These are phyloP conservation scores for Kwoniella europaea DNA, from an alignment of 768 basidiomycete species.

Conservation along the genomic window DNA sequence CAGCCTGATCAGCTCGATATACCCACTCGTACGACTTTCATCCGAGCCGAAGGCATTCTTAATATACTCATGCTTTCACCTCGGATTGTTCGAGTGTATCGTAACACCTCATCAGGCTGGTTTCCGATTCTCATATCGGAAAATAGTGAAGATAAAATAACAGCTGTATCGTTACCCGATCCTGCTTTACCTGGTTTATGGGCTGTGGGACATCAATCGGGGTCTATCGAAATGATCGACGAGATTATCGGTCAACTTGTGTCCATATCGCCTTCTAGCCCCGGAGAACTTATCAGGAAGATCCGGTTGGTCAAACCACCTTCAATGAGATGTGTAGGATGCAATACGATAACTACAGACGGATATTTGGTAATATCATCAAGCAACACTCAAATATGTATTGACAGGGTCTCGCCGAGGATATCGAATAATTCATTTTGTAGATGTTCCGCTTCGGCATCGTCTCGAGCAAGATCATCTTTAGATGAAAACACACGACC, in stretches of 20 bases:
- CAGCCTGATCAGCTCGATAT: not conserved
- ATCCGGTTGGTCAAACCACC: constrained; percentile 68
- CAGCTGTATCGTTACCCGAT: constrained; percentile 5
- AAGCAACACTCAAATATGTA: constrained; percentile 67
- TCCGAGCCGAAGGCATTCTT: not conserved
- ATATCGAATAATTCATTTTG: constrained; percentile 22
- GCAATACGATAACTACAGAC: constrained; percentile 71
- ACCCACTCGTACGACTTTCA: constrained; percentile 1
- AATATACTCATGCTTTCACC: not conserved
- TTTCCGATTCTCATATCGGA: not conserved
- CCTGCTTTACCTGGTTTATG: constrained; percentile 9
- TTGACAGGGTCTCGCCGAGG: constrained; percentile 67
- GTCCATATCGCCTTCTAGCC: constrained; percentile 63
- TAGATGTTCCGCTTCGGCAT: constrained; percentile 19
- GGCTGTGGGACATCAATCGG: constrained; percentile 29
- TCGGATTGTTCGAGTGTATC: constrained; percentile 2
- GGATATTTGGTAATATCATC: constrained; percentile 72
- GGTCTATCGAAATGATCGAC: constrained; percentile 37
- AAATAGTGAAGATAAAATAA: constrained; percentile 16
- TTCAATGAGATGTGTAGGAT: constrained; percentile 69
- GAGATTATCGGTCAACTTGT: constrained; percentile 58
- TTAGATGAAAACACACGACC: constrained; percentile 22
- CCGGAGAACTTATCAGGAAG: constrained; percentile 66
- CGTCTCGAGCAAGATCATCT: constrained; percentile 17
- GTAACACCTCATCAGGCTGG: constrained; percentile 13